Percentiles rank a stretch among this genome's conserved stretches.
Conservation (phyloP, 225 moss, liverwort and hornwort species). For the Polytrichum commune region DNA sequence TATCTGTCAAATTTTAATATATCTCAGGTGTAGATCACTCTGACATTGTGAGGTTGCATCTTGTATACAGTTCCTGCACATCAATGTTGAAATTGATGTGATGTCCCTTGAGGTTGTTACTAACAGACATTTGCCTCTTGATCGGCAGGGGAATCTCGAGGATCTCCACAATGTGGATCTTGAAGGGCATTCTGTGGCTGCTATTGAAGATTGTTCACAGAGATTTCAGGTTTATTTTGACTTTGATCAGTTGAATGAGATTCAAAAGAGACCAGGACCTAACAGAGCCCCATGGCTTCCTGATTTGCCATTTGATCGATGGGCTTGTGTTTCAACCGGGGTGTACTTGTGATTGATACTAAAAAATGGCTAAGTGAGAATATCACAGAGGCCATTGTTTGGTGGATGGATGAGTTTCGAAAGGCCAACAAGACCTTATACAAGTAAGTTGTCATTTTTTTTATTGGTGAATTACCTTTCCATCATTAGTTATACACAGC, state of each 20-base stretch:
- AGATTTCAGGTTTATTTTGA: constrained; percentile 76
- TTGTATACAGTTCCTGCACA: neutral
- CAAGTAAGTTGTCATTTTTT: constrained; percentile 42
- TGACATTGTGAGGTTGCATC: neutral
- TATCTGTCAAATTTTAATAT: no score
- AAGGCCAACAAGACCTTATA: constrained; percentile 55
- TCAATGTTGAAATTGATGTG: neutral
- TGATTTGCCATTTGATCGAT: constrained; percentile 41
- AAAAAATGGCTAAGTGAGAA: constrained; percentile 66
- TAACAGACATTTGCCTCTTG: constrained; percentile 1
- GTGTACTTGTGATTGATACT: constrained; percentile 68
- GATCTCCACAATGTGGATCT: constrained; percentile 61
- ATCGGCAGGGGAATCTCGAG: constrained; percentile 70
- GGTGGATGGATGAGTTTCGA: constrained; percentile 89
- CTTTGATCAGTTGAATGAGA: constrained; percentile 58
- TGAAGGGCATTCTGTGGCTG: constrained; percentile 71
- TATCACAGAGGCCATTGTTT: constrained; percentile 72
- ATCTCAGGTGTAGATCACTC: neutral
- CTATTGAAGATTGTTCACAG: constrained; percentile 91
- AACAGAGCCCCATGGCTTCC: constrained; percentile 61
- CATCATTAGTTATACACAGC: no score
- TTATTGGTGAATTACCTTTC: no score
- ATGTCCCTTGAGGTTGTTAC: neutral
- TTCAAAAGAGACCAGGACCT: constrained; percentile 41
- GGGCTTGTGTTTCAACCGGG: constrained; percentile 82